Evolutionary conservation across 192 early-diverging fungal species (phyloP).

Genomic region (Backusella luteola): DNA sequence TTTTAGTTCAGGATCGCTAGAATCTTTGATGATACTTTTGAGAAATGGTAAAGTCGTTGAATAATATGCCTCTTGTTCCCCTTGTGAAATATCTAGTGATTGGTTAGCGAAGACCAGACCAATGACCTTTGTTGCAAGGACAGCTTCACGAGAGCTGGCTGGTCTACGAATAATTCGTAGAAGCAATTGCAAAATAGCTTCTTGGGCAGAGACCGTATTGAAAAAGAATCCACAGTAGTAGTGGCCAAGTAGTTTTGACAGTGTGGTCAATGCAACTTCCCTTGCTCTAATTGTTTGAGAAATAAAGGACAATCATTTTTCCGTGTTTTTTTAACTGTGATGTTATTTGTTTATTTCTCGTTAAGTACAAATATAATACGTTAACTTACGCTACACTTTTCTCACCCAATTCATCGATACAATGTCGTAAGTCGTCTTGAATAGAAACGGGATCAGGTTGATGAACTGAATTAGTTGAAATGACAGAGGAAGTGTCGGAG

Average conservation of each 20-base stretch:
- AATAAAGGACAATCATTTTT: background rate
- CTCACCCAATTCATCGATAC: slow-evolving; percentile 3
- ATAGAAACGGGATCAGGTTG: background rate
- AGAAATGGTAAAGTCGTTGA: background rate
- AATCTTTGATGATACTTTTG: background rate
- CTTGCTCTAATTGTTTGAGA: background rate
- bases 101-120: slow-evolving; percentile 3
- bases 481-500: background rate
- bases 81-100: background rate
- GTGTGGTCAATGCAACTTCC: background rate
- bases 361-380: background rate
- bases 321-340: background rate
- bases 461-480: background rate
- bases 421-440: background rate
- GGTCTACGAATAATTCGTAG: background rate
- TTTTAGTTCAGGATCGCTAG: background rate
- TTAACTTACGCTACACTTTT: slow-evolving; percentile 3
- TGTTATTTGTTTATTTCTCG: background rate
- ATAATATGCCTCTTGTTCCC: background rate
- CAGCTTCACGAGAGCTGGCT: background rate
- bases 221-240: background rate
- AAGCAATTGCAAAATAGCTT: background rate
- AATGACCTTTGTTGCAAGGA: background rate
- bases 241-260: background rate
- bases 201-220: background rate